These are phyloP conservation scores for Aspergillus sojae DNA, from an alignment of 2,329 filamentous ascomycete species.

Conservation along the genomic window DNA sequence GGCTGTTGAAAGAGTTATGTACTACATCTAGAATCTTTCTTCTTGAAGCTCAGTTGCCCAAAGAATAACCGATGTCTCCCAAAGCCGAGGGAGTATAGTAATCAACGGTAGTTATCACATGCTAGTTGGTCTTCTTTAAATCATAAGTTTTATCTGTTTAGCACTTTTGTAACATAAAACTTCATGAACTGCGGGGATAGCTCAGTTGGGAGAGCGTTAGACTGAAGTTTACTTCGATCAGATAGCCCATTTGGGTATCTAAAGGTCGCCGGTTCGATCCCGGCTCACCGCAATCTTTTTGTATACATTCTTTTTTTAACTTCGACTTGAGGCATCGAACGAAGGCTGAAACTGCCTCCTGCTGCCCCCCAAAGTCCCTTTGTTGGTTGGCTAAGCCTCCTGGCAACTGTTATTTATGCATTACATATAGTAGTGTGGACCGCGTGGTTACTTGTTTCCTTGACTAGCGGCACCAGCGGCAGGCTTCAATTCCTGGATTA, in stretches of 20 bases:
- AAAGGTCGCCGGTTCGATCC: background rate
- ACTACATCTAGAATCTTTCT: background rate
- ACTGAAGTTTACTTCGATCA: slow-evolving; percentile 5
- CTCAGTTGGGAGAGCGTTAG: slow-evolving; percentile 2
- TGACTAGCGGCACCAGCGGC: no score
- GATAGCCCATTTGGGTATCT: background rate
- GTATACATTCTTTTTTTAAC: no score
- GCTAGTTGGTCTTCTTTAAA: background rate
- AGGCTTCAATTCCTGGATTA: no score
- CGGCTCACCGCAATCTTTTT: background rate
- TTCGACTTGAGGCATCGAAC: no score
- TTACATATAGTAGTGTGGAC: no score
- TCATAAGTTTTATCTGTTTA: no score
- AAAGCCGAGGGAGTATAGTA: background rate
- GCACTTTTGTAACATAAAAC: background rate
- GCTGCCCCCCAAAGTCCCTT: no score
- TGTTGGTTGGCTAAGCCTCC: no score
- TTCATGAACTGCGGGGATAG: background rate
- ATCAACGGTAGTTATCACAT: slow-evolving; percentile 1
- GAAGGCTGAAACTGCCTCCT: no score
- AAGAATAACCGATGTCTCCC: background rate
- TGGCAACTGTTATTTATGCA: no score
- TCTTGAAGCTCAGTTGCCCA: background rate
- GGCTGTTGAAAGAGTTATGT: background rate
- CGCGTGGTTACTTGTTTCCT: no score